Percentiles rank a stretch among this genome's conserved stretches.
These are phyloP conservation scores for Botrytis tulipae DNA, from an alignment of 2,329 filamentous ascomycete species.

Conservation along the genomic window DNA sequence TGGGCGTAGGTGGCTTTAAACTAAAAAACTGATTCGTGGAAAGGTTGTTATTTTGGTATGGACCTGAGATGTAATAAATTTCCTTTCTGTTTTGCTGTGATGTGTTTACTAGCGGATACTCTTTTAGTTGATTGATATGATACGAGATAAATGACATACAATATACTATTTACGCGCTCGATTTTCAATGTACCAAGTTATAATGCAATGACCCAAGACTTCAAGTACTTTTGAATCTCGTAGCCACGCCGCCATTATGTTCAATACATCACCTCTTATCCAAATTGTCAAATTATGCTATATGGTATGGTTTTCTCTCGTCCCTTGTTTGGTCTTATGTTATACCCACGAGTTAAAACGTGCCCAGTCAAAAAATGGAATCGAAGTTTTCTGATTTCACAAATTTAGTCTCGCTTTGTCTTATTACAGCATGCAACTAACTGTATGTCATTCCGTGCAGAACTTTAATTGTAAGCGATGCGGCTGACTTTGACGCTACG, in stretches of 20 bases:
- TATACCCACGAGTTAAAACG: not conserved
- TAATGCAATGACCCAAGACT: not conserved
- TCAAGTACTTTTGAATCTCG: not conserved
- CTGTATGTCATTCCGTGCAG: not conserved
- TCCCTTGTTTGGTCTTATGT: not conserved
- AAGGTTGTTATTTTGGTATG: not conserved
- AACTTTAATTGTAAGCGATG: not conserved
- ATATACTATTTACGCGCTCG: not conserved
- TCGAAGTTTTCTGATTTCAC: not conserved
- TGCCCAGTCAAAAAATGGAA: not conserved
- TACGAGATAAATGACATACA: slow-evolving; percentile 7
- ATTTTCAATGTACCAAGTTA: not conserved
- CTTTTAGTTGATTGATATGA: not conserved
- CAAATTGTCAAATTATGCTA: not conserved
- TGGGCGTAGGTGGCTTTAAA: not conserved
- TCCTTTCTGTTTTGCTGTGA: not conserved
- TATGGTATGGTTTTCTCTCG: not conserved
- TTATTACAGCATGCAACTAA: not conserved
- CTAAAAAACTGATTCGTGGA: not conserved
- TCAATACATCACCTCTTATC: not conserved
- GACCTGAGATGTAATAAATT: not conserved
- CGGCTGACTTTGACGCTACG: not conserved
- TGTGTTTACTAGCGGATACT: slow-evolving; percentile 5
- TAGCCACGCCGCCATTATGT: not conserved
- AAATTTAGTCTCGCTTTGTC: not conserved